Base-by-base conservation (phyloP, 768 basidiomycete genomes). In the Rubroboletus satanas region DNA sequence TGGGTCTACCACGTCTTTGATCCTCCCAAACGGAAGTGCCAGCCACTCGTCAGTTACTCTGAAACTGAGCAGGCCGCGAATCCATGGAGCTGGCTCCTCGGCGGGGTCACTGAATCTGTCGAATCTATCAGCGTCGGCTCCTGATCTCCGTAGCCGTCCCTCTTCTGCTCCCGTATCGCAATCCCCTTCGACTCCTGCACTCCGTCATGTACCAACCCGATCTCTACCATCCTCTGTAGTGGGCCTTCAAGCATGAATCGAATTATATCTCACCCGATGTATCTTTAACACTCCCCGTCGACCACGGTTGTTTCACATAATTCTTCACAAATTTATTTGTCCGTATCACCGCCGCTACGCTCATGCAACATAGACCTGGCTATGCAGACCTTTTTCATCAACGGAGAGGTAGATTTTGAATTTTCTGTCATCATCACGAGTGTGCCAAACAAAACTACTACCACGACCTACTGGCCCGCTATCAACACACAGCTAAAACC, bases 201-300 rank as follows among this genome's bases (percentile, higher is more conserved):
- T 52, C 23, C 53, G 51, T 29, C 54, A 52, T 37, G 29, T 52
- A 50, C 53, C 60, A 38, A 48, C 51, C 23, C 64, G 57, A 45
- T 42, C 53, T 23, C 43, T 52, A 35, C 56, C 57, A 26, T 49
- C 60, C 3, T 39, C 65, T 31, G 38, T 51, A 35, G 59, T 66
- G 39, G 66, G 64, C 55, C 54, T 66, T 35, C 65, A 56, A 48
- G 65, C 68, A 61, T 76, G 52, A 64, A 48, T 38, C 17, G 21
- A 55, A 47, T 50, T 57, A 59, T 62, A 62, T 64, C 43, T 61
- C 57, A 46, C 38, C 46, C 28, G 41, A 14, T 66, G 61, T 70
- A 71, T 65, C 58, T 58, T 58, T 64, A 66, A 47, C 49, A 37
- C 21, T 28, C 39, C 29, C 36, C 28, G 5, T 33, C 28, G 5